Conservation (phyloP, 2,329 filamentous ascomycete genomes). For the Alternaria incomplexa region DNA sequence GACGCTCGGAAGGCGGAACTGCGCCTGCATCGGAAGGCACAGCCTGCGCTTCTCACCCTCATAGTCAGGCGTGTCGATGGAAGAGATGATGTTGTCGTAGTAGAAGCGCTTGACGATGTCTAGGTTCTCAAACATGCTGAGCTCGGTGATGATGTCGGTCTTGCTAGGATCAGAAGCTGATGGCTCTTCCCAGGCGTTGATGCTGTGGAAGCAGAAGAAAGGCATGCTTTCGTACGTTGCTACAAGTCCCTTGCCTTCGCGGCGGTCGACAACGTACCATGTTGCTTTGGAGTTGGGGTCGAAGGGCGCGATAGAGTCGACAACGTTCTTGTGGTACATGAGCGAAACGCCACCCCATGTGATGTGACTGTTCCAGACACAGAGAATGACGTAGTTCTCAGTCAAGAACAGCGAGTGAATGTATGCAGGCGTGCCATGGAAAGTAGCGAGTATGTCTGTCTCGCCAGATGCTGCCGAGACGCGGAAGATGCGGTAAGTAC, state of each 20-base stretch:
- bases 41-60: conserved; percentile 32
- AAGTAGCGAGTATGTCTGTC: conserved; percentile 73
- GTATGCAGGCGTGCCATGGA: conserved; percentile 68
- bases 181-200: conserved; percentile 76
- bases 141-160: conserved; percentile 69
- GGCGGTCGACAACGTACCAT: conserved; percentile 79
- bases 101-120: conserved; percentile 72
- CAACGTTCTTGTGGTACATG: conserved; percentile 69
- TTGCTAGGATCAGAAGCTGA: conserved; percentile 42
- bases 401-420: conserved; percentile 85
- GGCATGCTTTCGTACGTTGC: conserved; percentile 71
- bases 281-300: conserved; percentile 61
- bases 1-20: conserved; percentile 38
- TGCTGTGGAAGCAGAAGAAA: conserved; percentile 79
- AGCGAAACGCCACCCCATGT: conserved; percentile 64
- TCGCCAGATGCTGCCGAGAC: conserved; percentile 67
- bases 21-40: conserved; percentile 34
- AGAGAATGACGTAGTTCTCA: conserved; percentile 72
- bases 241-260: conserved; percentile 66
- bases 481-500: conserved; percentile 73
- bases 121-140: conserved; percentile 67
- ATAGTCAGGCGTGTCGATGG: conserved; percentile 17
- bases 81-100: conserved; percentile 55
- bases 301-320: conserved; percentile 71
- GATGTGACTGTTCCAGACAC: conserved; percentile 71